Conservation (phyloP, 2,329 filamentous ascomycete species). For the Arthrinium phaeospermum region DNA sequence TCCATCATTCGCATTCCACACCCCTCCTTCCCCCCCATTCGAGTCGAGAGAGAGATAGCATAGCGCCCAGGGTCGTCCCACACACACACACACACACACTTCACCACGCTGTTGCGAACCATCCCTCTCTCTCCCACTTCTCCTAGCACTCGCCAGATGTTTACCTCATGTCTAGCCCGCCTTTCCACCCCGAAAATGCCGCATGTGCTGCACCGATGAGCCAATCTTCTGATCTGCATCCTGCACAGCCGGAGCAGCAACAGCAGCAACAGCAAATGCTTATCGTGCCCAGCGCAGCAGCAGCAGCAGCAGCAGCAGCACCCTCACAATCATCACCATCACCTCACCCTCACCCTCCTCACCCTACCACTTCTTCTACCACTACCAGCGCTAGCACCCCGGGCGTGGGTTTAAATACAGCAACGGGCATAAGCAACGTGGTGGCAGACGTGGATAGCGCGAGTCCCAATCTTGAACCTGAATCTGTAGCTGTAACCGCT, state of each 20-base stretch:
- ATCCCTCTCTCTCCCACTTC: constrained; percentile 35
- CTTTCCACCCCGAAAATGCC: constrained; percentile 59
- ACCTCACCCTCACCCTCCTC: constrained; percentile 29
- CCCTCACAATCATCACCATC: neutral
- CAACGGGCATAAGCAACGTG: constrained; percentile 15
- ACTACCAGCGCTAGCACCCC: constrained; percentile 23
- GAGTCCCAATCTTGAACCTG: constrained; percentile 26
- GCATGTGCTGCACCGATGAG: constrained; percentile 53
- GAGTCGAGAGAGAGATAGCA: neutral
- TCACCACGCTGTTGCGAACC: constrained; percentile 28
- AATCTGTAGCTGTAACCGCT: constrained; percentile 25
- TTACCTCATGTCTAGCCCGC: constrained; percentile 63
- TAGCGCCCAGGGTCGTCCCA: constrained; percentile 6
- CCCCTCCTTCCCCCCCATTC: constrained; percentile 11
- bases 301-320: neutral
- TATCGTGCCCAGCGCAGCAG: constrained; percentile 8
- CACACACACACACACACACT: constrained; percentile 2
- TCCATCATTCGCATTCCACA: constrained; percentile 10
- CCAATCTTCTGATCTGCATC: constrained; percentile 28
- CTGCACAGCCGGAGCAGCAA: constrained; percentile 25
- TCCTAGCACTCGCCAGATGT: constrained; percentile 53
- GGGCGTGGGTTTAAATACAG: constrained; percentile 25
- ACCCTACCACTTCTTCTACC: constrained; percentile 34
- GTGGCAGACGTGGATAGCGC: constrained; percentile 24
- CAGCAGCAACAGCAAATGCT: constrained; percentile 20